phyloP scores from a whole-genome alignment of 352 stramenopile species.

The Pythium plurisporium region DNA sequence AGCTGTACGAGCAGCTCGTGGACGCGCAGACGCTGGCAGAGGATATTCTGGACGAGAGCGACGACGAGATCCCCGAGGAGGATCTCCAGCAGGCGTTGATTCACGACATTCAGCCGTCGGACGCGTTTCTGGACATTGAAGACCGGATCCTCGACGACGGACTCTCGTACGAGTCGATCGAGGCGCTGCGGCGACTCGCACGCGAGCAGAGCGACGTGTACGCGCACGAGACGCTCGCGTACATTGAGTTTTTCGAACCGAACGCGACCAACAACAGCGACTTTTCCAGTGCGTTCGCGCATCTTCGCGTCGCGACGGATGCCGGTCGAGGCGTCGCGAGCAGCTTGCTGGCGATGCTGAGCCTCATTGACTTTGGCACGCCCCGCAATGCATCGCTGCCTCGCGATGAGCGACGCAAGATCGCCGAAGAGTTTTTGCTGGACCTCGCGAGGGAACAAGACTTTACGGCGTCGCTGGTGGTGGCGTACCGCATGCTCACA shows the following conservation, averaged over 20 bases:
- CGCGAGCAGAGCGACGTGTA: conserved; percentile 34
- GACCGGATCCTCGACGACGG: conserved; percentile 43
- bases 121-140: conserved; percentile 47
- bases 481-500: conserved; percentile 50
- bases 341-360: conserved; percentile 47
- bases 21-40: conserved; percentile 23
- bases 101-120: conserved; percentile 29
- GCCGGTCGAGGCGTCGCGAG: conserved; percentile 36
- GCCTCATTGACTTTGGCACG: conserved; percentile 44
- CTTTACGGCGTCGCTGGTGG: conserved; percentile 51
- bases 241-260: conserved; percentile 56
- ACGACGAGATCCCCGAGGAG: conserved; percentile 1
- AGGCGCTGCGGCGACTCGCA: conserved; percentile 27
- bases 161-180: conserved; percentile 35
- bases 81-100: background rate
- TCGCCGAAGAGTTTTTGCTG: conserved; percentile 33
- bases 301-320: conserved; percentile 40
- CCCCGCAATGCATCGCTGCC: conserved; percentile 22
- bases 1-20: conserved; percentile 23
- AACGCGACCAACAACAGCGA: conserved; percentile 20
- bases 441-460: conserved; percentile 32
- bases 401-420: conserved; percentile 22
- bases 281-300: conserved; percentile 39
- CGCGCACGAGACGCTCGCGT: conserved; percentile 54
- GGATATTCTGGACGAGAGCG: conserved; percentile 19